Conservation (phyloP, 306 rosid species). For the Vicia sativa region DNA sequence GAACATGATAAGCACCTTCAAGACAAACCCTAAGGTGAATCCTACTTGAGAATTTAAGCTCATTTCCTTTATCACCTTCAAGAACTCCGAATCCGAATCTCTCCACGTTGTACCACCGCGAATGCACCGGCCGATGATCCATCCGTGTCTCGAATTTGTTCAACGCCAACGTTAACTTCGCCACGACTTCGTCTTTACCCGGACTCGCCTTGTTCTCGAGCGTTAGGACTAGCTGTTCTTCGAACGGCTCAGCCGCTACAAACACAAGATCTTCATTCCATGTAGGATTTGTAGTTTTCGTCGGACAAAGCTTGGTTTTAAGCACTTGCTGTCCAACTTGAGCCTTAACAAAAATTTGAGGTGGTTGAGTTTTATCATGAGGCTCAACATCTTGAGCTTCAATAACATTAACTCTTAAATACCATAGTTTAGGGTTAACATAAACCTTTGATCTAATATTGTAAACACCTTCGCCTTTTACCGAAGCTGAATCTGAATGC, state of each 20-base stretch:
- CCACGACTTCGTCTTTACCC: slow-evolving; percentile 62
- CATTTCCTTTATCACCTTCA: slow-evolving; percentile 73
- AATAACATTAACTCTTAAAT: slow-evolving; percentile 73
- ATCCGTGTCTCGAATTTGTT: slow-evolving; percentile 63
- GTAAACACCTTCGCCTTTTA: slow-evolving; percentile 65
- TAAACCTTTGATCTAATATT: slow-evolving; percentile 77
- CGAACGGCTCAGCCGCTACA: slow-evolving; percentile 89
- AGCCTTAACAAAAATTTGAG: slow-evolving; percentile 69
- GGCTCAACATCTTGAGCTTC: slow-evolving; percentile 85
- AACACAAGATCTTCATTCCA: slow-evolving; percentile 86
- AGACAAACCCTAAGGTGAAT: slow-evolving; percentile 62
- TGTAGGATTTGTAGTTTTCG: slow-evolving; percentile 55
- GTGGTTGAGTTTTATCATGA: slow-evolving; percentile 56
- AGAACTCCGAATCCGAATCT: slow-evolving; percentile 70
- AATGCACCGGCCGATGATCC: slow-evolving; percentile 68
- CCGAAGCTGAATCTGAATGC: slow-evolving; percentile 74
- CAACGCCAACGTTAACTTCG: slow-evolving; percentile 46
- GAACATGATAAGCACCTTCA: slow-evolving; percentile 86
- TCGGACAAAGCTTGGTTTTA: slow-evolving; percentile 64
- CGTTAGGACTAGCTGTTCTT: slow-evolving; percentile 62
- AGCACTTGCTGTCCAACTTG: slow-evolving; percentile 73
- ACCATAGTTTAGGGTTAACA: slow-evolving; percentile 83
- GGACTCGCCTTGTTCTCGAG: slow-evolving; percentile 60
- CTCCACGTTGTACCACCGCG: slow-evolving; percentile 73
- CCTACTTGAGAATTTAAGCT: slow-evolving; percentile 61